phyloP scores from a whole-genome alignment of 106 monocot species.

The Phalaenopsis equestris region DNA sequence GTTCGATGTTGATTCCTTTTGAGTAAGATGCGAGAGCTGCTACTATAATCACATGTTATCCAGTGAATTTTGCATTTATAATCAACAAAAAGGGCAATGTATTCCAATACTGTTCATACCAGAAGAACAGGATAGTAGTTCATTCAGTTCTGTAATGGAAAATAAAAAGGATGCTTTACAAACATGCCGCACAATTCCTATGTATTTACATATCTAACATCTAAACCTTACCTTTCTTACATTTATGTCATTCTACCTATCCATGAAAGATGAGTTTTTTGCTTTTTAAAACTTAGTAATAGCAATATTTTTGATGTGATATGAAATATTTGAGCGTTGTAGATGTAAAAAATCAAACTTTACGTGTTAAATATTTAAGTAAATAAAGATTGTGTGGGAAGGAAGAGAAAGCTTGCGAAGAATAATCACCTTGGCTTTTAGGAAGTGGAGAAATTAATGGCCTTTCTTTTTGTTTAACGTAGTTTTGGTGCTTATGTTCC shows the following conservation, averaged over 20 bases:
- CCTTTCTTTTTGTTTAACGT: neutral
- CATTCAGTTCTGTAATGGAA: neutral
- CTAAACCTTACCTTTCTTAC: too few species aligned
- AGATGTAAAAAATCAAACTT: too few species aligned
- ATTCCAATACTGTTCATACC: neutral
- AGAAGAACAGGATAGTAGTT: neutral
- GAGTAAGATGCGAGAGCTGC: neutral
- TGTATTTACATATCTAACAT: too few species aligned
- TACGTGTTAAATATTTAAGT: too few species aligned
- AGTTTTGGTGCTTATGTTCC: neutral
- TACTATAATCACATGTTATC: neutral
- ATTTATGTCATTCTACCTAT: too few species aligned
- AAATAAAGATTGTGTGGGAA: neutral
- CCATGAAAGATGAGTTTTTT: too few species aligned
- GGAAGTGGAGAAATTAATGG: conserved; percentile 4
- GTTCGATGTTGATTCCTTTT: neutral
- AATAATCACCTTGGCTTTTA: conserved; percentile 1
- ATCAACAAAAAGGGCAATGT: neutral
- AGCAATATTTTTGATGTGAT: too few species aligned
- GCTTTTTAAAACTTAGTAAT: too few species aligned
- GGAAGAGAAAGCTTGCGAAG: neutral
- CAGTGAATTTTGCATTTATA: neutral
- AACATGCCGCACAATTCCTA: too few species aligned
- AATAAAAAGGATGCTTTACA: too few species aligned
- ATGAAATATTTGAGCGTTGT: too few species aligned